Evolutionary conservation across 2,329 filamentous ascomycete genomes (phyloP), one percentile per base, ranked within the genome.

Genomic region (Fusarium lyarnte): DNA sequence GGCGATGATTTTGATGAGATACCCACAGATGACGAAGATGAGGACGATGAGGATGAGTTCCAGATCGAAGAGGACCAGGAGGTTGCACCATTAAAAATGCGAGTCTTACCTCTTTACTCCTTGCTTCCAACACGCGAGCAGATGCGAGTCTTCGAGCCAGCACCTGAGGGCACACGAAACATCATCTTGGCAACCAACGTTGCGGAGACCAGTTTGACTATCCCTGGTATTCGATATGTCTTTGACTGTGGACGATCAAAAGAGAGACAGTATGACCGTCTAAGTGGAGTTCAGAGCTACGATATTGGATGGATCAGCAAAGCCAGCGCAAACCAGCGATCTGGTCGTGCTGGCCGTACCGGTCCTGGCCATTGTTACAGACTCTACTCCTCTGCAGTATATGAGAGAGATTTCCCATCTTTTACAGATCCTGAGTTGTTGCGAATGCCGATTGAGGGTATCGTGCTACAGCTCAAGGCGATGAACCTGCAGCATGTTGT

Each of bases 291-390:
- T 2, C 96, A 99, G 80, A 97, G 93, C 78, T 99, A 97, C 79
- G 93, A 97, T 76, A 90, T 99, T 58, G 92, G 93, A 43, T 99
- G 95, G 94, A 97, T 98, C 79, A 98, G 95, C 84, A 98, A 99
- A 84, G 96, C 96, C 33, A 97, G 94, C 80, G 95, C 96, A 12
- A 93, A 91, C 73, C 96, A 99, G 82, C 89, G 96, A 80, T 91
- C 94, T 66, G 96, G 96, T 83, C 94, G 96, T 87, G 96, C 96
- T 63, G 96, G 97, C 71, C 92, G 96, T 86, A 99, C 95, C 8
- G 95, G 94, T 0, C 95, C 96, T 3, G 96, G 96, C 12, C 97
- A 99, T 82, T 98, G 95, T 82, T 99, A 98, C 84, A 87, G 94
- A 63, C 84, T 99, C 8, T 99, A 97, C 82, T 98, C 95, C 0